Evolutionary conservation across 148 eudicot genomes (phyloP), one percentile per base, ranked within the genome.

Genomic region (Camellia lanceoleosa): DNA sequence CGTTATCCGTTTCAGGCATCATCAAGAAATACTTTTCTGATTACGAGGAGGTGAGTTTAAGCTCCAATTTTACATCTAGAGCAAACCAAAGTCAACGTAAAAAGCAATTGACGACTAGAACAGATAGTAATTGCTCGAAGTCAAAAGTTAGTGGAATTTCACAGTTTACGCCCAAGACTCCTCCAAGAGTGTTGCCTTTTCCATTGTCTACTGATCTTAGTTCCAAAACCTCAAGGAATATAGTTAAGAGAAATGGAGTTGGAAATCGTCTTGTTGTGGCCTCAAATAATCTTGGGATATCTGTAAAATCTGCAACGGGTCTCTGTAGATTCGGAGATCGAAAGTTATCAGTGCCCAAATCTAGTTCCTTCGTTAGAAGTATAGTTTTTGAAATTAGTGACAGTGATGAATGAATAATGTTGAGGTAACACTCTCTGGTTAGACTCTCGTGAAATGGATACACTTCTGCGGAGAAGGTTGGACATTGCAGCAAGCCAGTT

Each of bases 231-330:
- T 73, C 75, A 2, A 70, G 74, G 69, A 54, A 75, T 38, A 82
- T 74, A 68, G 59, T 68, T 61, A 82, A 75, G 76, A 84, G 79
- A 64, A 77, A 79, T 51, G 88, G 84, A 83, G 86, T 91, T 77
- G 97, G 94, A 79, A 78, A 83, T 54, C 90, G 92, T 19, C 77
- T 91, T 70, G 64, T 93, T 41, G 66, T 72, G 42, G 97, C 94
- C 38, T 86, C 90, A 5, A 81, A 75, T 67, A 87, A 64, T 76
- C 87, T 93, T 42, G 77, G 83, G 23, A 71, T 62, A 82, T 23
- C 74, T 76, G 76, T 82, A 58, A 56, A 81, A 52, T 80, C 89
- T 30, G 65, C 67, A 11, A 38, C 68, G 5, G 81, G 85, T 74
- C 72, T 86, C 23, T 80, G 62, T 79, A 76, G 44, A 51, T 79